phyloP scores from a whole-genome alignment of 179 eudicot genomes.

The Beta lomatogona region DNA sequence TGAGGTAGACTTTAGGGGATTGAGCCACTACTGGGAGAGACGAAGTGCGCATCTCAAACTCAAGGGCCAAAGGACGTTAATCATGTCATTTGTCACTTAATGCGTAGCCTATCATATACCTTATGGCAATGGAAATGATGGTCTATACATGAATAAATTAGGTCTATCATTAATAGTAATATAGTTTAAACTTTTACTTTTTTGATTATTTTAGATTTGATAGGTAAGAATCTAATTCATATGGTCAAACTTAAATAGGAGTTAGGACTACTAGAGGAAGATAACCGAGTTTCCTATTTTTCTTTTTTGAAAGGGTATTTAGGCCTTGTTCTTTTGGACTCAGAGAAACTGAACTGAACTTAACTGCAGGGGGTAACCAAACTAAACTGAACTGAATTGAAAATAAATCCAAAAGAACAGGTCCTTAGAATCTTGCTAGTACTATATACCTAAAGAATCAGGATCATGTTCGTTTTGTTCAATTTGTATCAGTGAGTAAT shows the following conservation, averaged over 20 bases:
- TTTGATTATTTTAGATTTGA: not conserved
- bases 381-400: no score
- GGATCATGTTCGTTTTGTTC: no score
- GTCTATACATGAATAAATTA: not conserved
- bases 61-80: not conserved
- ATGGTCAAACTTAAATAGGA: not conserved
- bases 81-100: not conserved
- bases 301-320: no score
- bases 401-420: no score
- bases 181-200: not conserved
- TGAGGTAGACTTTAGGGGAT: not conserved
- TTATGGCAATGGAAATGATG: not conserved
- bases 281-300: no score
- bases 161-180: not conserved
- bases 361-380: no score
- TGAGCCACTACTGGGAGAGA: not conserved
- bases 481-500: no score
- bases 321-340: no score
- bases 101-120: slow-evolving; percentile 2
- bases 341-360: no score
- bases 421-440: no score
- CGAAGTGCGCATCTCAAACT: slow-evolving; percentile 2
- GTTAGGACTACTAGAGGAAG: not conserved
- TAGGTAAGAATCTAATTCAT: no score
- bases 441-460: no score